Evolutionary conservation across 148 eudicot species (phyloP).

Genomic region (Nepenthes mirabilis): DNA sequence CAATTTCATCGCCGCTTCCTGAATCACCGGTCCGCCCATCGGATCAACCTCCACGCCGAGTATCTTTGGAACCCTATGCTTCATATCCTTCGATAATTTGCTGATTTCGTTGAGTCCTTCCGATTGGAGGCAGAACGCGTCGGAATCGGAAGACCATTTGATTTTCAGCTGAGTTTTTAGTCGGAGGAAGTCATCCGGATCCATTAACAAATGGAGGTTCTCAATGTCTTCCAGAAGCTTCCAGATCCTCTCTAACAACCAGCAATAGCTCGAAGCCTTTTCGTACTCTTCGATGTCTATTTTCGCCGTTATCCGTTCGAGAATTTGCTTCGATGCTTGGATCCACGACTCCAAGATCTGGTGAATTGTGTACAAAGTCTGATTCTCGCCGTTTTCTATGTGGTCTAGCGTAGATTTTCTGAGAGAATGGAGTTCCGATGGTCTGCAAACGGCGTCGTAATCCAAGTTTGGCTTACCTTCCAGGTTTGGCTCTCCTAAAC

Average conservation of each 20-base stretch:
- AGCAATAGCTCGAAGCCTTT: constrained; percentile 39
- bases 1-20: constrained; percentile 67
- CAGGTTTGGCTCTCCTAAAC: constrained; percentile 67
- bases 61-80: constrained; percentile 49
- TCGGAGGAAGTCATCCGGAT: constrained; percentile 51
- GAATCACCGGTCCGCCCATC: constrained; percentile 61
- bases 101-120: constrained; percentile 36
- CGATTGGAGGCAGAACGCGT: constrained; percentile 59
- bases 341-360: constrained; percentile 75
- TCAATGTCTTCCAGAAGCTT: constrained; percentile 37
- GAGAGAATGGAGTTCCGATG: constrained; percentile 38
- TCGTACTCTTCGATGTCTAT: constrained; percentile 15
- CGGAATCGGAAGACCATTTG: constrained; percentile 31
- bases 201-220: constrained; percentile 50
- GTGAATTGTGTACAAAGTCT: constrained; percentile 33
- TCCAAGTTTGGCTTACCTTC: constrained; percentile 55
- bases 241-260: constrained; percentile 53
- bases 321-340: constrained; percentile 16
- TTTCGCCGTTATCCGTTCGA: constrained; percentile 19
- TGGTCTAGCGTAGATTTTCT: constrained; percentile 25
- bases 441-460: constrained; percentile 58
- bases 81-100: constrained; percentile 39
- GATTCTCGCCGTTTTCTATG: constrained; percentile 31
- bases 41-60: constrained; percentile 70
- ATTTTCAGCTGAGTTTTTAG: constrained; percentile 40